Evolutionary conservation across 2,329 filamentous ascomycete genomes (phyloP).

Genomic region (Fusarium transvaalense): DNA sequence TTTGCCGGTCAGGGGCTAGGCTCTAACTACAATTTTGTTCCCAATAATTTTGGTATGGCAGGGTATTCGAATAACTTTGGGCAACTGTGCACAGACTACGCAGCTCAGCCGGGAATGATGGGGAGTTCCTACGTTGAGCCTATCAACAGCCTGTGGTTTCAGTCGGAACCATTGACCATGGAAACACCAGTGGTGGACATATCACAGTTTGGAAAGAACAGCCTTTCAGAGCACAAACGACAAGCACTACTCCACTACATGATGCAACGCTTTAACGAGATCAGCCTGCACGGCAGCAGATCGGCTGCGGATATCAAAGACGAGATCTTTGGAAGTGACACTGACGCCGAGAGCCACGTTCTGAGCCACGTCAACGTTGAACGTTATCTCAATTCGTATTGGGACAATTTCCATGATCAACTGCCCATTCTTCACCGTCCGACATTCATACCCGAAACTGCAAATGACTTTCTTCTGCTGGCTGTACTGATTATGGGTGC

Average conservation of each 20-base stretch:
- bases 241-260: slow-evolving; percentile 48
- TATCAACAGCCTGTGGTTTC: slow-evolving; percentile 49
- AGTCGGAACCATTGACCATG: slow-evolving; percentile 45
- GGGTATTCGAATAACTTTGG: slow-evolving; percentile 49
- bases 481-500: slow-evolving; percentile 49
- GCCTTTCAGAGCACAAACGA: slow-evolving; percentile 47
- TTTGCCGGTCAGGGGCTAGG: slow-evolving; percentile 46
- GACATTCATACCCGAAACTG: slow-evolving; percentile 47
- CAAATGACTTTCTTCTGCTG: slow-evolving; percentile 46
- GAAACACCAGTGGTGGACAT: slow-evolving; percentile 42
- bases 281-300: slow-evolving; percentile 45
- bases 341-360: slow-evolving; percentile 45
- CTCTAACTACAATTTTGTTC: slow-evolving; percentile 43
- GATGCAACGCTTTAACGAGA: slow-evolving; percentile 49
- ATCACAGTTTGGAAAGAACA: slow-evolving; percentile 44
- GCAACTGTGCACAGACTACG: slow-evolving; percentile 46
- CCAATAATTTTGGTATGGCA: slow-evolving; percentile 41
- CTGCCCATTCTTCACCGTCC: slow-evolving; percentile 46
- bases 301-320: slow-evolving; percentile 49
- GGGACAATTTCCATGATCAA: slow-evolving; percentile 49
- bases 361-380: slow-evolving; percentile 46
- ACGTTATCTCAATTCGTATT: slow-evolving; percentile 47
- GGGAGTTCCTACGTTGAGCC: slow-evolving; percentile 46
- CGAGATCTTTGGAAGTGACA: slow-evolving; percentile 48
- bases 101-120: slow-evolving; percentile 44